These are phyloP conservation scores for Carex kokanica DNA, from an alignment of 176 grass and related monocot species.

Conservation along the genomic window DNA sequence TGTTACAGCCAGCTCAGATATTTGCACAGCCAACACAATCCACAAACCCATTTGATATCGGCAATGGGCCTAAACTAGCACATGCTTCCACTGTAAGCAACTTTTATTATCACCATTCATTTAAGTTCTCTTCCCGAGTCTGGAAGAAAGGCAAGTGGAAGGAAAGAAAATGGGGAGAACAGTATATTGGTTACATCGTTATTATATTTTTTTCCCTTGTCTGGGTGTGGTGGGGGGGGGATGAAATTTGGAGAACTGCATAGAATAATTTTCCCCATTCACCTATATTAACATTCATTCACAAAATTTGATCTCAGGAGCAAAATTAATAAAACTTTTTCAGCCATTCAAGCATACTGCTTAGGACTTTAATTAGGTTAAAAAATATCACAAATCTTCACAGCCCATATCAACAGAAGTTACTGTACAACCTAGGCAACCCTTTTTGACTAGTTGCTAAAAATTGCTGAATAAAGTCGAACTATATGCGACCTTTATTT, in stretches of 20 bases:
- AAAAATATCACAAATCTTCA: neutral
- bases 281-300: neutral
- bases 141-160: neutral
- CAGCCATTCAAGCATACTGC: neutral
- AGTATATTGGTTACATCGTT: too few species aligned
- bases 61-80: conserved; percentile 22
- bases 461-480: neutral
- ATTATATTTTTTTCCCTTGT: too few species aligned
- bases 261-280: neutral
- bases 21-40: conserved; percentile 23
- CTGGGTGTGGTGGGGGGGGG: too few species aligned
- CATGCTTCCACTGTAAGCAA: conserved; percentile 45
- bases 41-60: conserved; percentile 37
- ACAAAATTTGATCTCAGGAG: neutral
- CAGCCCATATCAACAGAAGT: neutral
- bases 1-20: conserved; percentile 17
- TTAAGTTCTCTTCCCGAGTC: neutral
- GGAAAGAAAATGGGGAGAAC: too few species aligned
- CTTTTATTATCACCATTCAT: neutral
- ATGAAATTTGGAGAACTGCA: neutral
- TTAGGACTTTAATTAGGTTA: neutral
- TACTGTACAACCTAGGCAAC: neutral
- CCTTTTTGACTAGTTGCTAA: neutral
- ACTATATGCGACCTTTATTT: neutral
- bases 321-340: neutral